These are phyloP conservation scores for Telfairia occidentalis DNA, from an alignment of 331 rosid genomes.

Conservation along the genomic window DNA sequence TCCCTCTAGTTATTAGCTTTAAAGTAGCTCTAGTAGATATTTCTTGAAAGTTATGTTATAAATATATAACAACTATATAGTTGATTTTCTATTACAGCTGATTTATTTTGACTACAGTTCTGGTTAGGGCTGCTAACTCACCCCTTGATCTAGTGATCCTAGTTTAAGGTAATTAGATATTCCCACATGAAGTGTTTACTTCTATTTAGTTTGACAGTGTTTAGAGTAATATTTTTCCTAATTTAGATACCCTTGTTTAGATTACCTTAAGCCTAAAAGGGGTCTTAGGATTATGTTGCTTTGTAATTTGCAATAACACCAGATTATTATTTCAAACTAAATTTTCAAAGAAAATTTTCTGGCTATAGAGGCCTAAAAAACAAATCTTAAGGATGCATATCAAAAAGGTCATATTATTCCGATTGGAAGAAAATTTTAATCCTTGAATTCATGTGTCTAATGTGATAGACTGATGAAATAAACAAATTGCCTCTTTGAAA, in stretches of 20 bases:
- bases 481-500: too few species aligned
- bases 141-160: constrained; percentile 62
- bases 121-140: constrained; percentile 79
- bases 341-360: constrained; percentile 15
- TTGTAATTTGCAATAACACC: neutral
- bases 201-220: neutral
- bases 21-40: too few species aligned
- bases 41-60: too few species aligned
- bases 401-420: constrained; percentile 62
- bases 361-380: constrained; percentile 71
- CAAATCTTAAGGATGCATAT: constrained; percentile 75
- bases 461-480: too few species aligned
- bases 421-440: constrained; percentile 80
- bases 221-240: constrained; percentile 13
- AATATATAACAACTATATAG: too few species aligned
- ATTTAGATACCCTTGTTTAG: neutral
- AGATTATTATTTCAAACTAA: neutral
- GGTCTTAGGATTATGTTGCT: neutral
- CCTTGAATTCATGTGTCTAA: too few species aligned
- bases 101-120: constrained; percentile 73
- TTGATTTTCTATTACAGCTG: constrained; percentile 31
- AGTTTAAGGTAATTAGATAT: constrained; percentile 67
- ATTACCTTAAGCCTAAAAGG: neutral
- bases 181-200: constrained; percentile 13
- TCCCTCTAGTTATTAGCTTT: too few species aligned